phyloP scores from a whole-genome alignment of 768 basidiomycete species.

The Auricularia auricula-judae region DNA sequence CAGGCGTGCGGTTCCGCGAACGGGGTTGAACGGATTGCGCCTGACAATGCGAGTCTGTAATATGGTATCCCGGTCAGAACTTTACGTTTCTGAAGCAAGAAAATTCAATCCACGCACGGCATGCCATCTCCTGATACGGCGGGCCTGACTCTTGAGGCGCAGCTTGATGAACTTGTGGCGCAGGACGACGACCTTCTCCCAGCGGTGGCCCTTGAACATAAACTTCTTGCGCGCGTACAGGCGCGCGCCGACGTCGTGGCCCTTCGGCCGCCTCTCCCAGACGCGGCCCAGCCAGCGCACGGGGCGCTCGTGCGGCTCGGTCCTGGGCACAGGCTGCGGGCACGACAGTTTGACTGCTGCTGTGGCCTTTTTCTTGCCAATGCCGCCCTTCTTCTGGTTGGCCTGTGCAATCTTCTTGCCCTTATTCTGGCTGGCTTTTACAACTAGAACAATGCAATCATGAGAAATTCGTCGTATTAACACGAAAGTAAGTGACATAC shows the following conservation, averaged over 20 bases:
- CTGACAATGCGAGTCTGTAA: neutral
- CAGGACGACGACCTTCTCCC: constrained; percentile 33
- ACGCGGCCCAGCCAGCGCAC: constrained; percentile 33
- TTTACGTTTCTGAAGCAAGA: no score
- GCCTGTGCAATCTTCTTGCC: no score
- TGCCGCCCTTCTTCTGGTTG: neutral
- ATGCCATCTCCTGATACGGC: constrained; percentile 2
- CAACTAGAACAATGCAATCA: no score
- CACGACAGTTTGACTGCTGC: neutral
- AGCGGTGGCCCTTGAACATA: constrained; percentile 93
- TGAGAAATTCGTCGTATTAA: no score
- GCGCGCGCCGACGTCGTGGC: constrained; percentile 46
- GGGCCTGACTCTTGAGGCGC: constrained; percentile 2
- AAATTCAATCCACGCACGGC: constrained; percentile 1
- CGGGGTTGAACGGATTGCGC: neutral
- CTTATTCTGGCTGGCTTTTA: no score
- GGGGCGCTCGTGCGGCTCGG: neutral
- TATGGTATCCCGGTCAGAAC: no score
- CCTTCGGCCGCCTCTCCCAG: constrained; percentile 28
- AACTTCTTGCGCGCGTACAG: constrained; percentile 67
- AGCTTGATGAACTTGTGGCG: constrained; percentile 4
- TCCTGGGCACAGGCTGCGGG: neutral
- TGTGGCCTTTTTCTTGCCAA: no score
- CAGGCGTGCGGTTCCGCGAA: neutral
- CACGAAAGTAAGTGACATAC: no score